phyloP scores from a whole-genome alignment of 2,329 filamentous ascomycete genomes.

The Aspergillus hortae region DNA sequence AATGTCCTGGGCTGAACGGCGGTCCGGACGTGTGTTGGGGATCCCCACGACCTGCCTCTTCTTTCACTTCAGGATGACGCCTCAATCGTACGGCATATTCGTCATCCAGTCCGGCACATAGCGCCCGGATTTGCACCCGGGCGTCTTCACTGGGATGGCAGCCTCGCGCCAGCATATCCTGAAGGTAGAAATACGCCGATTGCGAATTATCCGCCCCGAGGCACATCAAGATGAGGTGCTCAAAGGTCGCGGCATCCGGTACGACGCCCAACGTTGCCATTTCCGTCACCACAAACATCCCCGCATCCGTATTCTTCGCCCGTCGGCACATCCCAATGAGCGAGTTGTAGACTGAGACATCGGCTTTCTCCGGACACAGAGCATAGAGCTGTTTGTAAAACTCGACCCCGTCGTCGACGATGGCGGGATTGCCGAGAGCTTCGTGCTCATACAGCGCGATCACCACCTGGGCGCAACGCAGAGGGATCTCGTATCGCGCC shows the following conservation, averaged over 20 bases:
- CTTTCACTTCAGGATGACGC: constrained; percentile 26
- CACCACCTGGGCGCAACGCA: constrained; percentile 44
- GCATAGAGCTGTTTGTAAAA: constrained; percentile 60
- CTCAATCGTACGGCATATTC: constrained; percentile 28
- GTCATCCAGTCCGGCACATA: constrained; percentile 27
- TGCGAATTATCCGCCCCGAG: constrained; percentile 36
- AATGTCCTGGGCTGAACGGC: neutral
- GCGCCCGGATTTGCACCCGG: constrained; percentile 24
- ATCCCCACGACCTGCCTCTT: constrained; percentile 4
- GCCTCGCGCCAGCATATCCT: constrained; percentile 32
- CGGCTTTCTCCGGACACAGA: constrained; percentile 44
- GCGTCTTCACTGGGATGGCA: constrained; percentile 22
- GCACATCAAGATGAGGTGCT: constrained; percentile 59
- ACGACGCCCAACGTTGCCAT: constrained; percentile 55
- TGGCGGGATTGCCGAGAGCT: constrained; percentile 27
- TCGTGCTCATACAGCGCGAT: constrained; percentile 50
- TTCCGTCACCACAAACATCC: constrained; percentile 61
- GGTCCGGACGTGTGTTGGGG: neutral
- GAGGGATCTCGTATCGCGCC: constrained; percentile 48
- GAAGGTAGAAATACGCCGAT: constrained; percentile 36
- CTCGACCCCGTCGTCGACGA: constrained; percentile 51
- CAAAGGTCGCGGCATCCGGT: constrained; percentile 59
- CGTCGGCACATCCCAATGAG: constrained; percentile 51
- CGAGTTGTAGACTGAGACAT: constrained; percentile 55
- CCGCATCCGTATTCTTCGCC: constrained; percentile 49